These are phyloP conservation scores for Actinomortierella ambigua DNA, from an alignment of 371 early-diverging fungal genomes.

Conservation along the genomic window DNA sequence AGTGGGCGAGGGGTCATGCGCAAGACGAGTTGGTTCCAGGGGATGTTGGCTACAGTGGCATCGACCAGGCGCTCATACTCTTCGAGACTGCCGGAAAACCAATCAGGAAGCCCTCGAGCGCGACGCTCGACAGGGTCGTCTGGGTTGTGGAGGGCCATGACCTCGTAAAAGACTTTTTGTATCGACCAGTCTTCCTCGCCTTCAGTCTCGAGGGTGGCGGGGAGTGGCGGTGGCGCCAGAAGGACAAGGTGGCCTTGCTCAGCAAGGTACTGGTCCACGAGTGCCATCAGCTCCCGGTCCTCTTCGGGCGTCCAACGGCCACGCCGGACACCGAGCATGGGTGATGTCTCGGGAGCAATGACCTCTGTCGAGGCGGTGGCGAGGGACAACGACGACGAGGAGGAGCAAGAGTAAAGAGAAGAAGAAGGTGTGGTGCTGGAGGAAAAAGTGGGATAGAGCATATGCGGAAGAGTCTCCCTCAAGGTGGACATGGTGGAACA, in stretches of 20 bases:
- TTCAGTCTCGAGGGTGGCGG: neutral
- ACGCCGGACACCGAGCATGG: conserved; percentile 24
- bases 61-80: no score
- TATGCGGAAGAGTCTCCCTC: no score
- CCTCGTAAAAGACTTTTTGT: neutral
- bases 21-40: no score
- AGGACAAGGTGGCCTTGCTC: conserved; percentile 4
- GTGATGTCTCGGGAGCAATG: no score
- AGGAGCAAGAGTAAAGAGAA: no score
- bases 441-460: no score
- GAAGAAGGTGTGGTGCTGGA: no score
- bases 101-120: neutral
- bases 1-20: no score
- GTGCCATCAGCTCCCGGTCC: conserved; percentile 56
- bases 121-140: neutral
- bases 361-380: conserved; percentile 41
- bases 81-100: neutral
- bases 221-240: conserved; percentile 10
- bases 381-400: conserved; percentile 9
- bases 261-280: conserved; percentile 52
- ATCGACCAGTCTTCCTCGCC: neutral
- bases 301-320: conserved; percentile 75
- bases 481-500: no score
- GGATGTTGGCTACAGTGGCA: no score
- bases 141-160: neutral